Evolutionary conservation across 768 basidiomycete genomes (phyloP).

Genomic region (Xanthoconium stramineum): DNA sequence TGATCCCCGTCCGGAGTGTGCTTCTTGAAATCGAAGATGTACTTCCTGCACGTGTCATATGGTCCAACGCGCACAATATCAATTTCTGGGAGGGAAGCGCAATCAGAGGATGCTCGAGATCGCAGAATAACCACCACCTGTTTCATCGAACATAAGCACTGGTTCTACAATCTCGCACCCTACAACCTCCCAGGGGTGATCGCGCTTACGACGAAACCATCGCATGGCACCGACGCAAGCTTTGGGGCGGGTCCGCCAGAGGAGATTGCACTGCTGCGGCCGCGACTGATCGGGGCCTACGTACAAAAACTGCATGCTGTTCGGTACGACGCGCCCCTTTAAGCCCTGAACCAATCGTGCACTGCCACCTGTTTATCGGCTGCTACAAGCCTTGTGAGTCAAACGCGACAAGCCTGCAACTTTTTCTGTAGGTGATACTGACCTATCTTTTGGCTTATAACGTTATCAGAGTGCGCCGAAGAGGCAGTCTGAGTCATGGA

Average conservation of each 20-base stretch:
- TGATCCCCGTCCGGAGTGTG: constrained; percentile 43
- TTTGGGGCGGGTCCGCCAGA: constrained; percentile 17
- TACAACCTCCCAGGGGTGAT: constrained; percentile 77
- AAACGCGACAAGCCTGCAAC: no score
- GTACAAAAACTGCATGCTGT: constrained; percentile 11
- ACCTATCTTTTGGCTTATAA: neutral
- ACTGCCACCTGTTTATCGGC: constrained; percentile 21
- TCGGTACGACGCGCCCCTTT: constrained; percentile 9
- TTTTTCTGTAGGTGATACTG: no score
- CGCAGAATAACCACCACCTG: constrained; percentile 42
- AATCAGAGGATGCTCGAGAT: constrained; percentile 9
- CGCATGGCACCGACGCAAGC: constrained; percentile 23
- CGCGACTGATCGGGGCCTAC: constrained; percentile 14
- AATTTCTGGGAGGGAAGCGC: constrained; percentile 41
- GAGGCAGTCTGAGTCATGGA: neutral
- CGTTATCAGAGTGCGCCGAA: constrained; percentile 1
- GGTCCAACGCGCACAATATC: constrained; percentile 56
- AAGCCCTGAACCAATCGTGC: constrained; percentile 7
- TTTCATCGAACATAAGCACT: constrained; percentile 58
- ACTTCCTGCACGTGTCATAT: constrained; percentile 54
- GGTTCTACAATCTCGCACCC: constrained; percentile 62
- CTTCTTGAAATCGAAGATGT: constrained; percentile 57
- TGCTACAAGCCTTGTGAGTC: neutral
- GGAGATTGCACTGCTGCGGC: constrained; percentile 12
- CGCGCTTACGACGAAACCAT: constrained; percentile 49